A percentile compares a stretch with the other conserved stretches of the same genome.
Conservation (phyloP, 1,284 basidiomycete genomes). For the Schizophyllum commune region DNA sequence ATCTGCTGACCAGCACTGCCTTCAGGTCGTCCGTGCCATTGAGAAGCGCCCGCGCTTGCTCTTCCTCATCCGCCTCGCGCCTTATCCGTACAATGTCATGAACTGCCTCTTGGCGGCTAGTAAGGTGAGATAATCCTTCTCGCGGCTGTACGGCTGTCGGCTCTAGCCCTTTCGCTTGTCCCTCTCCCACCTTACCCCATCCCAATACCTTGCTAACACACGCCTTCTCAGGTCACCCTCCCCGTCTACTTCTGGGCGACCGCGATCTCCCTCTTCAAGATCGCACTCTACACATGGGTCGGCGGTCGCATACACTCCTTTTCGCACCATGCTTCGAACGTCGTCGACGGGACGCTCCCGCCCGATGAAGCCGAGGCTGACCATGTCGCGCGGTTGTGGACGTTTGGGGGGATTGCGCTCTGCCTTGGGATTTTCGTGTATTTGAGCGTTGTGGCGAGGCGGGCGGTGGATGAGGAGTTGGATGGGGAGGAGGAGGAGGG, state of each 20-base stretch:
- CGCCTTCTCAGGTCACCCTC: constrained; percentile 21
- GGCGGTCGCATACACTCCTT: constrained; percentile 81
- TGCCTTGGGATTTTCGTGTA: constrained; percentile 76
- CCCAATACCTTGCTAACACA: constrained; percentile 17
- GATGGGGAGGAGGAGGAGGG: constrained; percentile 38
- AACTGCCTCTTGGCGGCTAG: constrained; percentile 79
- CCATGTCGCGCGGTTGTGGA: constrained; percentile 54
- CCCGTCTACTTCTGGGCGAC: constrained; percentile 76
- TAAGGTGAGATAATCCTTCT: not conserved
- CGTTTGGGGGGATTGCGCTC: constrained; percentile 60
- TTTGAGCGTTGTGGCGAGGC: constrained; percentile 70
- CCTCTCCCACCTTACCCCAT: constrained; percentile 74
- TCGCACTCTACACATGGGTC: constrained; percentile 79
- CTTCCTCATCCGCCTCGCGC: constrained; percentile 80
- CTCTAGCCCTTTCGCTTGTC: no score
- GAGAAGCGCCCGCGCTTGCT: constrained; percentile 79
- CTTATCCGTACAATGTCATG: constrained; percentile 85
- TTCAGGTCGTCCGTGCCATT: constrained; percentile 71
- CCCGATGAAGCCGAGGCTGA: constrained; percentile 37
- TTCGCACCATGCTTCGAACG: constrained; percentile 38
- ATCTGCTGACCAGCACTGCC: no score
- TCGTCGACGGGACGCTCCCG: not conserved
- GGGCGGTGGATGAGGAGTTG: constrained; percentile 74
- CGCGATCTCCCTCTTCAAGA: constrained; percentile 76
- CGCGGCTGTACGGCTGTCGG: no score